Evolutionary conservation across 768 basidiomycete species (phyloP), one percentile per base, ranked within the genome.

Genomic region (Coprinopsis strossmayeri): DNA sequence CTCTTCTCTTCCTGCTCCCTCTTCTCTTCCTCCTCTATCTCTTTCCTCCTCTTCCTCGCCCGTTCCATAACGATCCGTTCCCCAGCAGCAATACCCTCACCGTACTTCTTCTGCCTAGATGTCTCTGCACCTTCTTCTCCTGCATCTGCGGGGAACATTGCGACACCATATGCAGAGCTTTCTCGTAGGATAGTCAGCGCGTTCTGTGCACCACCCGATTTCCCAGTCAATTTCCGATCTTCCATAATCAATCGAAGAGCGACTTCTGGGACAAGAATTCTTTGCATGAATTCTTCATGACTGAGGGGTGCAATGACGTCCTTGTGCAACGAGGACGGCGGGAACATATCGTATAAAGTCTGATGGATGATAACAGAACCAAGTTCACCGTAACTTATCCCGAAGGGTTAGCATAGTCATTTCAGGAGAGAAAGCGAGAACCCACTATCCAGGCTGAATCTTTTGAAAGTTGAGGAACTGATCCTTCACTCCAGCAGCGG

Each of bases 401-500:
- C 17, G 35, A 18, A 10, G 9, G 32, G 10, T 25, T 20, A 2
- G 24, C 17, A 53, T 28, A 48, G 43, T 30, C 13, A 17, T 24
- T 27, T 20, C 30, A 48, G 20, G 15, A 47, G 49, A 43, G 21
- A 21, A 21, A 23, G 38, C 18, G 4, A 30, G 45, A 7, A 77
- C 90, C 68, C 59, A 95, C 91, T 93, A 95, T 67, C 92, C 91
- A 23, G 91, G 90, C 57, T 91, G 87, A 3, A 81, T 79, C 66
- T 82, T 85, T 55, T 89, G 79, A 57, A 94, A 94, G 55, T 69
- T 87, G 15, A 77, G 73, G 56, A 84, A 90, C 57, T 93, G 90
- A 1, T 79, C 87, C 38, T 73, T 76, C 42, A 87, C 77, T 34
- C 88, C 83, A 1, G 76, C 73, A 15, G 79, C 79, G 11, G 78